phyloP scores from a whole-genome alignment of 2,329 filamentous ascomycete species.

The Zasmidium angulare region DNA sequence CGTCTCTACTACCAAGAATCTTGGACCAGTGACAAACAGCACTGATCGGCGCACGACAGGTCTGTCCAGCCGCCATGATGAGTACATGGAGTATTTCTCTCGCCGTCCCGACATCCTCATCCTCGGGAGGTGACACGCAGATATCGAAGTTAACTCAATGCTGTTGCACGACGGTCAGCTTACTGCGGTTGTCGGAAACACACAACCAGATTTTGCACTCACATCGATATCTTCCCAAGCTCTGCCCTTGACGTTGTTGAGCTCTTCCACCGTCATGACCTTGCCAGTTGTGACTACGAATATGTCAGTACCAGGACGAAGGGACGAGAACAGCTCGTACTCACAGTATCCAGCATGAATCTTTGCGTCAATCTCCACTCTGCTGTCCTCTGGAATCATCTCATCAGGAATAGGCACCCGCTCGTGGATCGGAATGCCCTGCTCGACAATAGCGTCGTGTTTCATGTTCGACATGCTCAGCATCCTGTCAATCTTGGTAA shows the following conservation, averaged over 20 bases:
- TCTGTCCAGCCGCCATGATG: not conserved
- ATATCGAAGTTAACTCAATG: constrained; percentile 13
- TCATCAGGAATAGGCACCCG: constrained; percentile 84
- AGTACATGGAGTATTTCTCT: not conserved
- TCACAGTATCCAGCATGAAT: constrained; percentile 77
- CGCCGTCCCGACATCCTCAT: not conserved
- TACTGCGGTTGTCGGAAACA: constrained; percentile 4
- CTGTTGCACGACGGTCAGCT: constrained; percentile 20
- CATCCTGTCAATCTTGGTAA: constrained; percentile 98
- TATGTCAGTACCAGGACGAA: constrained; percentile 16
- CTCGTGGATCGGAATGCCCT: constrained; percentile 27
- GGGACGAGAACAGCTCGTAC: constrained; percentile 3
- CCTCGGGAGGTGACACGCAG: not conserved
- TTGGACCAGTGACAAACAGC: not conserved
- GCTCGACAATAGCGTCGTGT: constrained; percentile 79
- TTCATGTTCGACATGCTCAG: constrained; percentile 98
- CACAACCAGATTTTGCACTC: constrained; percentile 5
- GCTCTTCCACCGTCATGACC: constrained; percentile 81
- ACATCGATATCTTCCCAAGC: constrained; percentile 76
- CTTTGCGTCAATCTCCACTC: constrained; percentile 99
- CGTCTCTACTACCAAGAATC: not conserved
- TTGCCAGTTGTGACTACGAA: constrained; percentile 74
- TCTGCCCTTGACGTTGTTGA: constrained; percentile 81
- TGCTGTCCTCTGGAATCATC: constrained; percentile 88
- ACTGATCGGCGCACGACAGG: not conserved